Percentiles rank a stretch among this genome's conserved stretches.
Conservation (phyloP, 176 grass and related monocot species). For the Thalia dealbata region DNA sequence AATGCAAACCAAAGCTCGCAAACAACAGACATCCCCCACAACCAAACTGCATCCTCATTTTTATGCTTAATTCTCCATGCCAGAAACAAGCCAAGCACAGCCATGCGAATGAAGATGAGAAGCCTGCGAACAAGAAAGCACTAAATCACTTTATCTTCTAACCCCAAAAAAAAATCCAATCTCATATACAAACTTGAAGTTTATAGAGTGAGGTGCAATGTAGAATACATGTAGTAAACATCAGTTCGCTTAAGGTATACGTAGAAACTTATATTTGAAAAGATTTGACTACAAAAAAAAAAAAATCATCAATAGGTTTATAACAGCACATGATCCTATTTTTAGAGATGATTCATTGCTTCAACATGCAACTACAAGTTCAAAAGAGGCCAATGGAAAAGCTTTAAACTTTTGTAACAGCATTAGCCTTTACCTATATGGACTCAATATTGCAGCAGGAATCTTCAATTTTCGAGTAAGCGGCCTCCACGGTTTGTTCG, state of each 20-base stretch:
- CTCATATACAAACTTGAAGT: background rate
- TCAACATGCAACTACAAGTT: background rate
- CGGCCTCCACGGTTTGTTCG: slow-evolving; percentile 82
- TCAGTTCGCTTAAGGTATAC: background rate
- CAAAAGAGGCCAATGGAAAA: background rate
- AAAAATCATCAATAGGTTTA: background rate
- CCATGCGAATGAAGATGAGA: slow-evolving; percentile 68
- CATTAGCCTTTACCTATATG: slow-evolving; percentile 48
- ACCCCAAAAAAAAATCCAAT: too few relatives aligned
- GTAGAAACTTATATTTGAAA: background rate
- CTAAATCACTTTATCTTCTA: background rate
- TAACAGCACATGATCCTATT: background rate
- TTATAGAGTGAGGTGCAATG: background rate
- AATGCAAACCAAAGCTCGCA: slow-evolving; percentile 91
- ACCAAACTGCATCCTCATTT: slow-evolving; percentile 82
- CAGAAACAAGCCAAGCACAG: slow-evolving; percentile 62
- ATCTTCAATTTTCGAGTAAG: slow-evolving; percentile 80
- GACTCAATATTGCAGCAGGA: slow-evolving; percentile 64
- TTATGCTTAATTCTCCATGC: slow-evolving; percentile 67
- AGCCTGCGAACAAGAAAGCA: slow-evolving; percentile 39
- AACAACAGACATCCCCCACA: slow-evolving; percentile 98
- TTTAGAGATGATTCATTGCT: background rate
- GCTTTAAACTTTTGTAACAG: background rate
- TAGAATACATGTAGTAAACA: too few relatives aligned
- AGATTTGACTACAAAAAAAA: background rate